Evolutionary conservation across 2,329 filamentous ascomycete genomes (phyloP).

Genomic region (Myriosclerotinia scirpicola): DNA sequence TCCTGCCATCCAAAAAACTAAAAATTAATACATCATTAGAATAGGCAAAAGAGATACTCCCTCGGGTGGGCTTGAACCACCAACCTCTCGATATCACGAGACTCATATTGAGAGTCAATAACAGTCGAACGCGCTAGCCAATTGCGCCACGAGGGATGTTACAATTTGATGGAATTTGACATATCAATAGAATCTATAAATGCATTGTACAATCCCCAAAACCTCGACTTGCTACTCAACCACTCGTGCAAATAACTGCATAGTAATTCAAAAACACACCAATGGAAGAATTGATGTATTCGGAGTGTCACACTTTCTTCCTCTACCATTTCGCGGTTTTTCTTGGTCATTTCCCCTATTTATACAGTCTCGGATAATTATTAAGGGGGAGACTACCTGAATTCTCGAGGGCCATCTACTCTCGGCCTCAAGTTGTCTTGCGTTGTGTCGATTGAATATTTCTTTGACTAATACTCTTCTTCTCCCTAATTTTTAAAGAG

Average conservation of each 20-base stretch:
- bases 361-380: neutral
- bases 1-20: neutral
- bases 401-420: neutral
- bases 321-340: neutral
- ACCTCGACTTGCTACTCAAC: too few species aligned
- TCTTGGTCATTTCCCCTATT: neutral
- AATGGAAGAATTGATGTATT: too few species aligned
- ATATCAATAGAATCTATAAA: too few species aligned
- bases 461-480: neutral
- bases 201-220: too few species aligned
- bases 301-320: too few species aligned
- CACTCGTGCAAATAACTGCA: too few species aligned
- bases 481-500: neutral
- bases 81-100: conserved; percentile 15
- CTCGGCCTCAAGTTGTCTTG: neutral
- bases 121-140: conserved; percentile 23
- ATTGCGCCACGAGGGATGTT: conserved; percentile 19
- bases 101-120: neutral
- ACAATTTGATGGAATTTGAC: neutral
- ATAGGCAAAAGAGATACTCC: neutral
- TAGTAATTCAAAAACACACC: too few species aligned
- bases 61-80: conserved; percentile 19
- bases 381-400: neutral
- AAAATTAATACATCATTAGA: neutral
- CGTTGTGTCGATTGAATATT: neutral